Conservation (phyloP, 2,329 filamentous ascomycete species). For the Aspergillus neoniger region DNA sequence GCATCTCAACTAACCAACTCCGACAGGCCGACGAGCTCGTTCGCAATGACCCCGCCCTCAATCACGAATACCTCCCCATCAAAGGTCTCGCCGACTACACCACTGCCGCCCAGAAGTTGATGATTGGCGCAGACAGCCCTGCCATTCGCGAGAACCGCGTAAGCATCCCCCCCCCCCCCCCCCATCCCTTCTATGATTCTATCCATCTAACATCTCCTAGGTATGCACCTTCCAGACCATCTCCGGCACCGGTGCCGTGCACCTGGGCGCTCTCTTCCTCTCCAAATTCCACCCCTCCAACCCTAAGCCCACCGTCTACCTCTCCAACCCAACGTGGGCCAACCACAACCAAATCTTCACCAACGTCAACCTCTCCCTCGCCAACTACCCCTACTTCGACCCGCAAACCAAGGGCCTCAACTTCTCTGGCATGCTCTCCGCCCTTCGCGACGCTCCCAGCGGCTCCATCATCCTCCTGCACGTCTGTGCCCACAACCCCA, state of each 20-base stretch:
- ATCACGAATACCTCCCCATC: conserved; percentile 98
- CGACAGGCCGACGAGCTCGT: conserved; percentile 84
- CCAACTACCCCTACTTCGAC: conserved; percentile 92
- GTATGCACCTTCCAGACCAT: conserved; percentile 85
- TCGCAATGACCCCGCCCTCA: conserved; percentile 82
- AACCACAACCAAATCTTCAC: conserved; percentile 99
- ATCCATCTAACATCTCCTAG: conserved; percentile 33
- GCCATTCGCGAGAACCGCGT: conserved; percentile 82
- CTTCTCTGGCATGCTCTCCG: conserved; percentile 80
- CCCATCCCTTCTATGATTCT: neutral
- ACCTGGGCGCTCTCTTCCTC: conserved; percentile 91
- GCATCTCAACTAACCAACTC: conserved; percentile 5
- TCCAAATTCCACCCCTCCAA: conserved; percentile 75
- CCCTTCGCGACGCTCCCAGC: conserved; percentile 70
- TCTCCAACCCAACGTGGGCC: conserved; percentile 95
- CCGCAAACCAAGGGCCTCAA: conserved; percentile 86
- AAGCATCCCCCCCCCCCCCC: conserved; percentile 27
- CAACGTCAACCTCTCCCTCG: conserved; percentile 78
- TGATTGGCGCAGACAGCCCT: conserved; percentile 76
- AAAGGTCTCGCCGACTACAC: conserved; percentile 85
- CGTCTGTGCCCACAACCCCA: conserved; percentile 97
- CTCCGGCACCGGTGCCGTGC: conserved; percentile 93
- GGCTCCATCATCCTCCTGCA: conserved; percentile 88
- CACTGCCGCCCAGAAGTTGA: conserved; percentile 83
- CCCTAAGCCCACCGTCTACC: conserved; percentile 73